phyloP scores from a whole-genome alignment of 2,329 filamentous ascomycete species.

The Alternaria arborescens region DNA sequence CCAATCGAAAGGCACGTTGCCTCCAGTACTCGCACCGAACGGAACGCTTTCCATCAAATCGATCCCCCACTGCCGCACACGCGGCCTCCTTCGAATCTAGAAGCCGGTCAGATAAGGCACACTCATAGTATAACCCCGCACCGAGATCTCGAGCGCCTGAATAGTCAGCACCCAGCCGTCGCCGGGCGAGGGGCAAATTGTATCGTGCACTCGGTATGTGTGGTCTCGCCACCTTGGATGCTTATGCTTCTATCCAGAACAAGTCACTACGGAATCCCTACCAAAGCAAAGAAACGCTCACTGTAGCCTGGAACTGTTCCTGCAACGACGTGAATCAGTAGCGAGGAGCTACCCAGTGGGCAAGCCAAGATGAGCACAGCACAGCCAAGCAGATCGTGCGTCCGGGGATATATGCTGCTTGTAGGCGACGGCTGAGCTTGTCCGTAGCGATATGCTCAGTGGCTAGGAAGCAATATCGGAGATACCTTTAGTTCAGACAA shows the following conservation, averaged over 20 bases:
- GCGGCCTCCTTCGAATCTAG: neutral
- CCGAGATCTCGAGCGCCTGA: neutral
- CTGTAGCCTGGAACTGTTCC: neutral
- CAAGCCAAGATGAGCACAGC: neutral
- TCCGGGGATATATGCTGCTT: neutral
- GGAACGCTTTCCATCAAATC: constrained; percentile 2
- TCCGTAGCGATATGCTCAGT: neutral
- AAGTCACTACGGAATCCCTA: neutral
- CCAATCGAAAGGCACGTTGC: constrained; percentile 8
- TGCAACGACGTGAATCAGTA: neutral
- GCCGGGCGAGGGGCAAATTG: neutral
- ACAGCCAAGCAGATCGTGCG: neutral
- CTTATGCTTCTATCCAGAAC: neutral
- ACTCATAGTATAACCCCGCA: constrained; percentile 14
- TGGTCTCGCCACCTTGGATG: neutral
- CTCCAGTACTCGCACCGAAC: constrained; percentile 8
- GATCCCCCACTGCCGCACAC: constrained; percentile 3
- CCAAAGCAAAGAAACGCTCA: neutral
- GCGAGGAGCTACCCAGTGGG: neutral
- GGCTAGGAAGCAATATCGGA: neutral
- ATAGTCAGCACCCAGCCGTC: neutral
- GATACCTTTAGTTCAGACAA: neutral
- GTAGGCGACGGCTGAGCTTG: neutral
- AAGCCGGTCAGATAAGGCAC: constrained; percentile 16
- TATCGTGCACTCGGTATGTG: neutral